These are phyloP conservation scores for Puccinia hordei DNA, from an alignment of 1,284 basidiomycete genomes.

Conservation along the genomic window DNA sequence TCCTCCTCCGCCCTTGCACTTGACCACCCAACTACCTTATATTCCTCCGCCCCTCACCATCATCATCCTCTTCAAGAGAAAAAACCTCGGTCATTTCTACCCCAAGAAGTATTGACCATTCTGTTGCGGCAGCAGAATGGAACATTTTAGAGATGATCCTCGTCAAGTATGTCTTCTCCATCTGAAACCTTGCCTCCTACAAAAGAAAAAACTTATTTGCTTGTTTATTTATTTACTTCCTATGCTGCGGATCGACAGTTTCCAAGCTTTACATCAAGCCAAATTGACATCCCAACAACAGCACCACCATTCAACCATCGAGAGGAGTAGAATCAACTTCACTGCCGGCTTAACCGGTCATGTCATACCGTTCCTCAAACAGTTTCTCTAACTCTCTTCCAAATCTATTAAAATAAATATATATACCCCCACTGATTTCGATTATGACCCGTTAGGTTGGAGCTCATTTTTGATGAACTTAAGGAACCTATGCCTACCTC, in stretches of 20 bases:
- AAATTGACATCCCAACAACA: no score
- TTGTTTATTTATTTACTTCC: no score
- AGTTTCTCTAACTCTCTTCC: no score
- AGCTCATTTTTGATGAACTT: constrained; percentile 43
- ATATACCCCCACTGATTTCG: not conserved
- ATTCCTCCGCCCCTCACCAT: no score
- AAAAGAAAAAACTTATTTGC: not conserved
- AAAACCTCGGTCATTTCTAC: no score
- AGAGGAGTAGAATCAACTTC: constrained; percentile 4
- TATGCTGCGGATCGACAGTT: no score
- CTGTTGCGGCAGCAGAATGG: not conserved
- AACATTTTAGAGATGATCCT: not conserved
- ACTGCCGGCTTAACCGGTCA: constrained; percentile 21
- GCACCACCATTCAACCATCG: not conserved
- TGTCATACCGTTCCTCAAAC: constrained; percentile 39
- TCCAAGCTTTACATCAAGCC: no score
- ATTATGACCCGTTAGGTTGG: constrained; percentile 8
- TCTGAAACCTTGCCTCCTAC: not conserved
- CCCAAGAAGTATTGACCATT: no score
- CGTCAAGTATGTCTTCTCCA: not conserved
- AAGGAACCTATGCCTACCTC: constrained; percentile 42
- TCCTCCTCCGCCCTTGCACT: no score
- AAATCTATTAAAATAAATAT: no score
- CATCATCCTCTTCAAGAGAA: no score
- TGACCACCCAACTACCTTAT: no score